Percentiles rank a stretch among this genome's conserved stretches.
phyloP scores from a whole-genome alignment of 2,329 filamentous ascomycete species.

The Bertia moriformis region DNA sequence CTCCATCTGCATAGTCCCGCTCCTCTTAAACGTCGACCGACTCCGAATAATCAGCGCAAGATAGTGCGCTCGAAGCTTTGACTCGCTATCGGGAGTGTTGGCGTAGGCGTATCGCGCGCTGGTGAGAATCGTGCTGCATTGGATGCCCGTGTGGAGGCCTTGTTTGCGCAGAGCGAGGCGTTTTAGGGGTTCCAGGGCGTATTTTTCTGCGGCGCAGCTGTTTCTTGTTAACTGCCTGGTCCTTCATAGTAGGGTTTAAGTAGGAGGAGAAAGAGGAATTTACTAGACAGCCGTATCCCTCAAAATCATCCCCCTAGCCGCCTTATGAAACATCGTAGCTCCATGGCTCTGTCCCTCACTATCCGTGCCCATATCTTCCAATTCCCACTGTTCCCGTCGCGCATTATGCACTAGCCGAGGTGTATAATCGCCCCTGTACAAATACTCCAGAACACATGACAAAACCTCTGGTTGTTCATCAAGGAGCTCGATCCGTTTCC shows the following conservation, averaged over 20 bases:
- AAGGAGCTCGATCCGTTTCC: slow-evolving; percentile 40
- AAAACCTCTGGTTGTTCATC: slow-evolving; percentile 81
- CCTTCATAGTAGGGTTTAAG: neutral
- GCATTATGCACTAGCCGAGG: slow-evolving; percentile 78
- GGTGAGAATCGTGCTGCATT: slow-evolving; percentile 79
- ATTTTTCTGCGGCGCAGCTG: slow-evolving; percentile 70
- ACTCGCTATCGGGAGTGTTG: slow-evolving; percentile 85
- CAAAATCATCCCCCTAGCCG: slow-evolving; percentile 62
- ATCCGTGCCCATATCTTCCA: slow-evolving; percentile 53
- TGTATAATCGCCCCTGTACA: slow-evolving; percentile 95
- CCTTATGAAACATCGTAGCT: slow-evolving; percentile 64
- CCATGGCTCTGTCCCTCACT: slow-evolving; percentile 47
- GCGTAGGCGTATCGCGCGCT: slow-evolving; percentile 91
- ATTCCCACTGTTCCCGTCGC: slow-evolving; percentile 74
- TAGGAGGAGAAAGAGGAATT: neutral
- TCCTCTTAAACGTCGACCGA: slow-evolving; percentile 94
- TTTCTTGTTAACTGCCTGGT: neutral
- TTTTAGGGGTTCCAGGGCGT: slow-evolving; percentile 86
- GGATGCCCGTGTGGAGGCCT: slow-evolving; percentile 80
- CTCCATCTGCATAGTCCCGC: slow-evolving; percentile 96
- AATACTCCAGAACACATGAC: slow-evolving; percentile 84
- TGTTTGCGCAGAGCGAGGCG: slow-evolving; percentile 84
- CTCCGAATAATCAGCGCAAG: slow-evolving; percentile 93
- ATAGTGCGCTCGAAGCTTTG: slow-evolving; percentile 86
- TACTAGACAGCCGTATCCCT: slow-evolving; percentile 79